Conservation (phyloP, 2,329 filamentous ascomycete species). For the Fusarium sp. region DNA sequence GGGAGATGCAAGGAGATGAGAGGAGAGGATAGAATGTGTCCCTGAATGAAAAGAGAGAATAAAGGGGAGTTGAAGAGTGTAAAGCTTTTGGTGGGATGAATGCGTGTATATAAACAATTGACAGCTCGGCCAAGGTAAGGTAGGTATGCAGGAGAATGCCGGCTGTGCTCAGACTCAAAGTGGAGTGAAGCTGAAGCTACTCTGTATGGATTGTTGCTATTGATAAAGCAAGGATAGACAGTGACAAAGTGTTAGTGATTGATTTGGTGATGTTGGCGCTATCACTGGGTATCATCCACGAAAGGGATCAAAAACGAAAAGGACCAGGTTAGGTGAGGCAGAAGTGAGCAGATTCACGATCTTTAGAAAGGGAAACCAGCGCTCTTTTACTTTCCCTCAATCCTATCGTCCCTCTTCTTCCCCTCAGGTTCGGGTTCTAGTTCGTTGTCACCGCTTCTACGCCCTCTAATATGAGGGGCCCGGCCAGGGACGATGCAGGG, state of each 20-base stretch:
- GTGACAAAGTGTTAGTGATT: not conserved
- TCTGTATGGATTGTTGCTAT: slow-evolving; percentile 24
- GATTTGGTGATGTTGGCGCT: not conserved
- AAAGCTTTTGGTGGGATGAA: slow-evolving; percentile 3
- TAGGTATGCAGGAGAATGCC: slow-evolving; percentile 24
- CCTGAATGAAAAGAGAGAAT: not conserved
- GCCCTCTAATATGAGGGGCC: slow-evolving; percentile 28
- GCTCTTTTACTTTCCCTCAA: slow-evolving; percentile 16
- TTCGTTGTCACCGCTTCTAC: slow-evolving; percentile 41
- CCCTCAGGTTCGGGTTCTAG: slow-evolving; percentile 16
- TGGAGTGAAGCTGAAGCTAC: slow-evolving; percentile 26
- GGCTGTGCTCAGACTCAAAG: slow-evolving; percentile 16
- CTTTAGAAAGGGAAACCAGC: slow-evolving; percentile 1
- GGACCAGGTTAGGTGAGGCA: not conserved
- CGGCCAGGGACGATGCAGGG: slow-evolving; percentile 40
- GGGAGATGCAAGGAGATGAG: slow-evolving; percentile 22
- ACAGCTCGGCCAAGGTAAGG: no score
- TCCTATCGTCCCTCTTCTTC: slow-evolving; percentile 7
- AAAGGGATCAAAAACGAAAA: not conserved
- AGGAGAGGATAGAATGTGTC: slow-evolving; percentile 19
- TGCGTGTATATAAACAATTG: slow-evolving; percentile 18
- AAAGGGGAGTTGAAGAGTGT: slow-evolving; percentile 1
- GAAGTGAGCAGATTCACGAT: not conserved
- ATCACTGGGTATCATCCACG: not conserved
- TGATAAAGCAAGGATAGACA: slow-evolving; percentile 7